phyloP scores from a whole-genome alignment of 306 rosid species.

The Vigna radiata region DNA sequence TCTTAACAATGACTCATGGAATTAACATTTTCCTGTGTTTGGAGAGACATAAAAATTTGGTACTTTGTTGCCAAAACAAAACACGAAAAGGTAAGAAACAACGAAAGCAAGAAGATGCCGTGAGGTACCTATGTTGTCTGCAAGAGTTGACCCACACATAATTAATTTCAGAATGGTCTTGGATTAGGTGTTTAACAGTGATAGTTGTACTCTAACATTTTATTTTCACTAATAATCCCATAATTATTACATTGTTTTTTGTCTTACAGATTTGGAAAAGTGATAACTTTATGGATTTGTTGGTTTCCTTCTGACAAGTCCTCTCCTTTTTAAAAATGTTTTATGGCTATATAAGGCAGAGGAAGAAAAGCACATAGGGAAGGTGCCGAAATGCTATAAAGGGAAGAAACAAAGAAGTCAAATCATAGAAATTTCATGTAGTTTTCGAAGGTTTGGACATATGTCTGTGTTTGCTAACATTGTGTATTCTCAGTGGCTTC shows the following conservation, averaged over 20 bases:
- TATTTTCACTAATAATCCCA: not conserved
- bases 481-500: not conserved
- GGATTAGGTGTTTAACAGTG: not conserved
- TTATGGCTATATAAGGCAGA: not conserved
- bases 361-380: conserved; percentile 30
- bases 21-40: conserved; percentile 32
- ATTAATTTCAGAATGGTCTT: not conserved
- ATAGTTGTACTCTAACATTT: not conserved
- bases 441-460: conserved; percentile 48
- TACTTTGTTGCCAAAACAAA: conserved; percentile 30
- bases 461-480: conserved; percentile 31
- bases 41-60: conserved; percentile 4
- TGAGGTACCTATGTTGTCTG: conserved; percentile 21
- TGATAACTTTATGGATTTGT: not conserved
- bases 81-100: conserved; percentile 32
- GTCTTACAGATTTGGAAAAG: not conserved
- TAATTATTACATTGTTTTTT: not conserved
- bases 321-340: not conserved
- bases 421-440: conserved; percentile 52
- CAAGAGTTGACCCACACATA: conserved; percentile 40
- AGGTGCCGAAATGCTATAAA: conserved; percentile 43
- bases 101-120: conserved; percentile 36
- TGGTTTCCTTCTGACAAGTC: conserved; percentile 11
- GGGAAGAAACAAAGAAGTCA: conserved; percentile 39
- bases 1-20: conserved; percentile 1